Conservation (phyloP, 345 rosid genomes). For the Geranium brycei region DNA sequence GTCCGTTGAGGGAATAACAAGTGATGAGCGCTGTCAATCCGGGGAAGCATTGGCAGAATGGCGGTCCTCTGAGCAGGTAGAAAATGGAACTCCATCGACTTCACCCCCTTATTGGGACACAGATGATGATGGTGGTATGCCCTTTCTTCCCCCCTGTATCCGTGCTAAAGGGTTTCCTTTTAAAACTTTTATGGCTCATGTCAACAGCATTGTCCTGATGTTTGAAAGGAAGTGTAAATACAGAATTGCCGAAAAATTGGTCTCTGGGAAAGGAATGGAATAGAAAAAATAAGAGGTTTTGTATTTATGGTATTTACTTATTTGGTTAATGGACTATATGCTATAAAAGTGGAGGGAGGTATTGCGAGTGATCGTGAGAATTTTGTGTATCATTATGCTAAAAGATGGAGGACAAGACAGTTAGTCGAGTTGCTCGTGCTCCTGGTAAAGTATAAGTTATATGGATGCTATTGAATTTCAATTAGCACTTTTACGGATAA, state of each 20-base stretch:
- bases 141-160: not conserved
- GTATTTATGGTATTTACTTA: not conserved
- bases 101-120: conserved; percentile 87
- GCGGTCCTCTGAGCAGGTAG: conserved; percentile 91
- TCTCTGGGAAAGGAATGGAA: no score
- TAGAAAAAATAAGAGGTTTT: no score
- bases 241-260: no score
- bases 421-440: no score
- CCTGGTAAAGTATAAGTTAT: no score
- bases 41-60: conserved; percentile 83
- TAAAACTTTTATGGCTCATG: no score
- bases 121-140: conserved; percentile 60
- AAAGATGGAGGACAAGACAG: no score
- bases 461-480: no score
- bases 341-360: not conserved
- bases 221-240: no score
- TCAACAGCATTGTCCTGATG: not conserved
- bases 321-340: not conserved
- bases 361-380: not conserved
- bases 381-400: not conserved
- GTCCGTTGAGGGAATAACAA: conserved; percentile 51
- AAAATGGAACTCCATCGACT: conserved; percentile 75
- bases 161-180: not conserved
- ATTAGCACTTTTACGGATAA: no score
- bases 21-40: conserved; percentile 43